Conservation (phyloP, 2,329 filamentous ascomycete genomes). For the Ceratocystis cubensis region DNA sequence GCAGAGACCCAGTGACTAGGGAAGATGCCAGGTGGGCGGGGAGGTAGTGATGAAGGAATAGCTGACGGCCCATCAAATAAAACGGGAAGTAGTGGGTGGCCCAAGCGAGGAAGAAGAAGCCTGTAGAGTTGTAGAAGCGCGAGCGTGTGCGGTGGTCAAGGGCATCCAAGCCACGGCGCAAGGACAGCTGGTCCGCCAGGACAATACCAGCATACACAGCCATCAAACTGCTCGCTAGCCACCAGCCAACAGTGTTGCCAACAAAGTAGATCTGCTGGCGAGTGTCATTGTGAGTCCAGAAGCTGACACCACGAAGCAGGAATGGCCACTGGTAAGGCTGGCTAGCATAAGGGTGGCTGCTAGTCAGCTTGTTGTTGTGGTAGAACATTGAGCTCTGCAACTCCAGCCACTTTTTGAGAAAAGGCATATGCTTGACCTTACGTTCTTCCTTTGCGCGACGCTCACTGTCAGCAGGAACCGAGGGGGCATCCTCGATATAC, state of each 20-base stretch:
- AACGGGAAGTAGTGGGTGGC: slow-evolving; percentile 95
- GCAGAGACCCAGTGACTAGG: slow-evolving; percentile 75
- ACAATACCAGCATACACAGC: slow-evolving; percentile 90
- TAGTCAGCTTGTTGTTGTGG: slow-evolving; percentile 96
- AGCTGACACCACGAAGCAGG: slow-evolving; percentile 89
- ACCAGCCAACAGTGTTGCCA: slow-evolving; percentile 94
- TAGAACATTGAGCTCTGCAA: slow-evolving; percentile 97
- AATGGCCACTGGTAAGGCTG: slow-evolving; percentile 97
- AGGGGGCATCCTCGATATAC: slow-evolving; percentile 86
- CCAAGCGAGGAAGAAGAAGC: slow-evolving; percentile 98
- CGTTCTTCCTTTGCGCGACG: slow-evolving; percentile 65
- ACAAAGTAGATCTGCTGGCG: slow-evolving; percentile 97
- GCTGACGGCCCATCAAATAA: slow-evolving; percentile 93
- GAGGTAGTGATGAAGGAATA: slow-evolving; percentile 96
- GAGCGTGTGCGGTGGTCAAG: slow-evolving; percentile 89
- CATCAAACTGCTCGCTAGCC: slow-evolving; percentile 81
- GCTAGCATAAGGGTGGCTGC: slow-evolving; percentile 90
- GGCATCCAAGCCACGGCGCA: slow-evolving; percentile 84
- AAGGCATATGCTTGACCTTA: slow-evolving; percentile 71
- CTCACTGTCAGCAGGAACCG: slow-evolving; percentile 55
- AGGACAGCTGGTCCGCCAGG: slow-evolving; percentile 81
- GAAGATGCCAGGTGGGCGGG: slow-evolving; percentile 85
- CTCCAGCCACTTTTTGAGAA: slow-evolving; percentile 90
- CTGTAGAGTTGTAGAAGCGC: slow-evolving; percentile 93
- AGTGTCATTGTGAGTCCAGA: slow-evolving; percentile 96